Percentiles rank a stretch among this genome's conserved stretches.
Evolutionary conservation across 495 filamentous ascomycete species (phyloP).

Genomic region (Aspergillus incahuasiensis): DNA sequence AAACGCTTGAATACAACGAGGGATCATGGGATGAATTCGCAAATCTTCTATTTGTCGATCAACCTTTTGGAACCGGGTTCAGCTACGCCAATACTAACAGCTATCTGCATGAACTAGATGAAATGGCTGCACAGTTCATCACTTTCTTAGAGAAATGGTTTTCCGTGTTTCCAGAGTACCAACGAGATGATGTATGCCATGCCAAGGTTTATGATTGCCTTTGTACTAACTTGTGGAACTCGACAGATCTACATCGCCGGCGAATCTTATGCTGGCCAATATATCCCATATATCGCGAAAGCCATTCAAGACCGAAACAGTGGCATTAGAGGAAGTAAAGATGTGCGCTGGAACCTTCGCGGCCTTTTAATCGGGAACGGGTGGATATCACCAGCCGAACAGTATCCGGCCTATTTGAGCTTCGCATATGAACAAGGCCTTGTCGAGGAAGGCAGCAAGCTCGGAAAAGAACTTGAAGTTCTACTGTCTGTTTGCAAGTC

Average conservation of each 20-base stretch:
- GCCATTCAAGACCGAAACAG: slow-evolving; percentile 82
- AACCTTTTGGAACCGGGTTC: slow-evolving; percentile 93
- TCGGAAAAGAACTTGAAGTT: slow-evolving; percentile 62
- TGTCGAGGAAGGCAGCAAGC: slow-evolving; percentile 58
- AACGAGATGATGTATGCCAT: slow-evolving; percentile 77
- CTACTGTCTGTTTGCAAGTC: slow-evolving; percentile 62
- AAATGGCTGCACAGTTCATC: slow-evolving; percentile 88
- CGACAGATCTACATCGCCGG: slow-evolving; percentile 83
- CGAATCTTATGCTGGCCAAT: slow-evolving; percentile 94
- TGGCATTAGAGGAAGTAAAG: slow-evolving; percentile 23
- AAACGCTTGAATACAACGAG: slow-evolving; percentile 72
- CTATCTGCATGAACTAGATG: slow-evolving; percentile 76
- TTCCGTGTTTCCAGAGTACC: slow-evolving; percentile 83
- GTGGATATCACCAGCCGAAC: slow-evolving; percentile 86
- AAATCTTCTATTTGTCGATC: slow-evolving; percentile 92
- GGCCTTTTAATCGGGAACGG: slow-evolving; percentile 95
- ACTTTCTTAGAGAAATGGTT: slow-evolving; percentile 90
- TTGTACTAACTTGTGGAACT: slow-evolving; percentile 26
- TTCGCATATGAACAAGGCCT: slow-evolving; percentile 73
- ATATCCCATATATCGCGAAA: slow-evolving; percentile 93
- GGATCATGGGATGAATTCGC: slow-evolving; percentile 98
- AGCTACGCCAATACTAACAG: slow-evolving; percentile 88
- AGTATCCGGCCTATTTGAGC: slow-evolving; percentile 83
- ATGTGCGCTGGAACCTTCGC: slow-evolving; percentile 65
- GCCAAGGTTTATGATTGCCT: neutral